phyloP scores from a whole-genome alignment of 2,329 filamentous ascomycete genomes.

The Cladosporium sp. region DNA sequence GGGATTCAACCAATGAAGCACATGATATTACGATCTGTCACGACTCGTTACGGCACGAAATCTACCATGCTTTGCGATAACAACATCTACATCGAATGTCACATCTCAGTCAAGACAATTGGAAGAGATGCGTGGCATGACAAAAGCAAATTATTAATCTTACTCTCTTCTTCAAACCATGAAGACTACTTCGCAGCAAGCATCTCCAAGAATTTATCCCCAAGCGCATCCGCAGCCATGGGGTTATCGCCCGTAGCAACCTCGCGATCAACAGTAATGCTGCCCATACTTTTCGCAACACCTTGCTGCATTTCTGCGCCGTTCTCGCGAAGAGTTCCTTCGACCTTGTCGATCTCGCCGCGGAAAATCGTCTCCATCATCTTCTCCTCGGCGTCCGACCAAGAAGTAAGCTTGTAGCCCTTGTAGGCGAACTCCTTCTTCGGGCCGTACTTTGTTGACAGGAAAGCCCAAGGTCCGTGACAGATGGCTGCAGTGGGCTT shows the following conservation, averaged over 20 bases:
- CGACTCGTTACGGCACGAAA: no score
- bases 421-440: constrained; percentile 40
- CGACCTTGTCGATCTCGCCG: constrained; percentile 43
- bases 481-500: constrained; percentile 47
- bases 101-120: no score
- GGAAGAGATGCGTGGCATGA: no score
- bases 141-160: no score
- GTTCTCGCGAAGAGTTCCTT: constrained; percentile 34
- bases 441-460: constrained; percentile 37
- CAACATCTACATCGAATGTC: no score
- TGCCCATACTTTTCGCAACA: constrained; percentile 35
- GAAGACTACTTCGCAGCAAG: not conserved
- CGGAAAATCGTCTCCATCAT: constrained; percentile 43
- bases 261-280: constrained; percentile 42
- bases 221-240: not conserved
- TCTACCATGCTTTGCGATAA: no score
- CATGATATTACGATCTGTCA: no score
- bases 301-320: constrained; percentile 45
- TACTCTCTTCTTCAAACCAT: no score
- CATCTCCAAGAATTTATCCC: not conserved
- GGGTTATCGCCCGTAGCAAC: not conserved
- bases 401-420: constrained; percentile 44
- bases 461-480: constrained; percentile 44
- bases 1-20: no score
- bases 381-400: constrained; percentile 45